phyloP scores from a whole-genome alignment of 2,329 filamentous ascomycete species.

The Dactylellina haptotyla region DNA sequence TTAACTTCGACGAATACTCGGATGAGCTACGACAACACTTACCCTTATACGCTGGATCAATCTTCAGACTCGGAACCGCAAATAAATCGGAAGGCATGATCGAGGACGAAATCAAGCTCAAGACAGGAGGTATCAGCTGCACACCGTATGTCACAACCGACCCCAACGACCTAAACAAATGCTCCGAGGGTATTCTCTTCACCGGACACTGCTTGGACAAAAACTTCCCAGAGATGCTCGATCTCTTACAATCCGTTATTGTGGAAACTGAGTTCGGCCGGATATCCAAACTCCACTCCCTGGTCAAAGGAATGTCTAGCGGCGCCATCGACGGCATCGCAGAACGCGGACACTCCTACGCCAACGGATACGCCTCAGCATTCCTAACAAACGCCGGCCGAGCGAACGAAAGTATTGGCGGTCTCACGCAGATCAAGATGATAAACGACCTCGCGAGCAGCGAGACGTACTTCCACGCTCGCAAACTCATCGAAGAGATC shows the following conservation, averaged over 20 bases:
- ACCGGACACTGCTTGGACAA: constrained; percentile 87
- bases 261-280: constrained; percentile 88
- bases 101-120: constrained; percentile 94
- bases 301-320: constrained; percentile 86
- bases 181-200: constrained; percentile 83
- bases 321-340: constrained; percentile 92
- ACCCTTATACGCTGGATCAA: constrained; percentile 87
- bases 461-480: constrained; percentile 67
- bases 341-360: constrained; percentile 86
- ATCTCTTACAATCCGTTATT: constrained; percentile 81
- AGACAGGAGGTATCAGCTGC: constrained; percentile 89
- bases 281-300: constrained; percentile 81
- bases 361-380: constrained; percentile 83
- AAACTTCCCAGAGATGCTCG: constrained; percentile 90
- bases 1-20: constrained; percentile 79
- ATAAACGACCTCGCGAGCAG: constrained; percentile 73
- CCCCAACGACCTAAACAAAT: constrained; percentile 75
- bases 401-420: constrained; percentile 68
- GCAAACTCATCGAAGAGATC: constrained; percentile 76
- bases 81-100: constrained; percentile 91
- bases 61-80: constrained; percentile 92
- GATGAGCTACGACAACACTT: constrained; percentile 85
- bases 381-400: constrained; percentile 75
- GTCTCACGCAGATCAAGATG: constrained; percentile 88
- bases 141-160: constrained; percentile 84